A percentile compares a stretch with the other conserved stretches of the same genome.
Conservation (phyloP, 257 asterid species). For the Nicotiana undulata region DNA sequence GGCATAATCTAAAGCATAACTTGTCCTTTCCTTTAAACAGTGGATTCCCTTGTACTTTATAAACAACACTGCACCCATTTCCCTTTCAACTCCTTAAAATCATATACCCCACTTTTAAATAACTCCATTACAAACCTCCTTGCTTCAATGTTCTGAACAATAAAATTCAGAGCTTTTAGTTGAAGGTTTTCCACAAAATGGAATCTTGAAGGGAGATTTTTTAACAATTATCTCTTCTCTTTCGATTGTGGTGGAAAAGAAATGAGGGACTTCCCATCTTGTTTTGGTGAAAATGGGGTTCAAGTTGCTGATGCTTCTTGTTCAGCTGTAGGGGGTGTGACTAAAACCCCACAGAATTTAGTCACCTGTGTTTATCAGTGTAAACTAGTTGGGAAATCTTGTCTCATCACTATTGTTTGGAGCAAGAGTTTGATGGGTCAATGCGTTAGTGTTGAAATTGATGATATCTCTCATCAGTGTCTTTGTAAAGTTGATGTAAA, state of each 20-base stretch:
- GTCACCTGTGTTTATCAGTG: constrained; percentile 61
- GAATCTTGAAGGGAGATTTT: background rate
- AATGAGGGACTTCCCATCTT: constrained; percentile 97
- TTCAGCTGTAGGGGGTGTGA: constrained; percentile 35
- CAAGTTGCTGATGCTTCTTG: constrained; percentile 95
- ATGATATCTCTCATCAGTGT: constrained; percentile 65
- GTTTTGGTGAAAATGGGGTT: constrained; percentile 92
- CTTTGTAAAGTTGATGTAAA: constrained; percentile 80
- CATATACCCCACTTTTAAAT: constrained; percentile 1
- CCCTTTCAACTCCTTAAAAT: background rate
- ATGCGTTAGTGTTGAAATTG: constrained; percentile 71
- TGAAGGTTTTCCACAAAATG: background rate
- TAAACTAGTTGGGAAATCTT: constrained; percentile 63
- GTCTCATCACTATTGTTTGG: constrained; percentile 56
- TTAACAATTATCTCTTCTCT: constrained; percentile 7
- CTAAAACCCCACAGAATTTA: constrained; percentile 60
- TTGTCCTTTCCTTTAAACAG: constrained; percentile 30
- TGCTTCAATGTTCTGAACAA: constrained; percentile 2
- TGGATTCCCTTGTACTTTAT: constrained; percentile 35
- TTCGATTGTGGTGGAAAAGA: constrained; percentile 4
- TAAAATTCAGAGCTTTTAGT: background rate
- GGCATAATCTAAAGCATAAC: constrained; percentile 18
- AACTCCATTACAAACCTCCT: background rate
- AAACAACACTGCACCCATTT: constrained; percentile 14
- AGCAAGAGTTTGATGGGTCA: constrained; percentile 92